Evolutionary conservation across 176 grass and related monocot species (phyloP).

Genomic region (Aegilops bicornis): DNA sequence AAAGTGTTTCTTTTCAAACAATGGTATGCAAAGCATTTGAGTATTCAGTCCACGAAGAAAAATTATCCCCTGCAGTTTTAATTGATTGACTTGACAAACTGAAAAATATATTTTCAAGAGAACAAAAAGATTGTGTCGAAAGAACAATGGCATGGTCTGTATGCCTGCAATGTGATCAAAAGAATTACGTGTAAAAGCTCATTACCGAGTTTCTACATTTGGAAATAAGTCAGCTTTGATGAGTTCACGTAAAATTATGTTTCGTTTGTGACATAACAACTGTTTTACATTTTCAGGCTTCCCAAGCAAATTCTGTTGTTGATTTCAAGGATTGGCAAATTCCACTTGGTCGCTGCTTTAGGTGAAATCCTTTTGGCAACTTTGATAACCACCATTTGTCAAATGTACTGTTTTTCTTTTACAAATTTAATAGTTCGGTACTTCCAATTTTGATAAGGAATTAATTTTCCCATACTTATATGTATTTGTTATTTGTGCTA

Average conservation of each 20-base stretch:
- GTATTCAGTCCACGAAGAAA: neutral
- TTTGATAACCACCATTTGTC: neutral
- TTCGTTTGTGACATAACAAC: neutral
- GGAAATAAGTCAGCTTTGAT: neutral
- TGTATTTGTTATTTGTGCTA: neutral
- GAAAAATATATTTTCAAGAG: neutral
- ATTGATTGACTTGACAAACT: neutral
- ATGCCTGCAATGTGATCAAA: neutral
- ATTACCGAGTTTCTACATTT: neutral
- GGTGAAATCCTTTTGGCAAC: constrained; percentile 24
- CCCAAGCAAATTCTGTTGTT: constrained; percentile 56
- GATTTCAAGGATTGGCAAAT: constrained; percentile 92
- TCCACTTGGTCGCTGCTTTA: constrained; percentile 72
- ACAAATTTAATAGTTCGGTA: neutral
- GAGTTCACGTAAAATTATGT: neutral
- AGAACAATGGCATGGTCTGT: neutral
- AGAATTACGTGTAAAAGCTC: neutral
- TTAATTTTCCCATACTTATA: neutral
- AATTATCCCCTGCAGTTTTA: neutral
- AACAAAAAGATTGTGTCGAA: neutral
- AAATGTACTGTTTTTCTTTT: constrained; percentile 13
- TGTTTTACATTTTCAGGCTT: constrained; percentile 46
- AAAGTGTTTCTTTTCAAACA: neutral
- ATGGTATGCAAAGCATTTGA: neutral
- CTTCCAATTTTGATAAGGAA: neutral